phyloP scores from a whole-genome alignment of 805 yeast genomes.

The Citeromyces matritensis region DNA sequence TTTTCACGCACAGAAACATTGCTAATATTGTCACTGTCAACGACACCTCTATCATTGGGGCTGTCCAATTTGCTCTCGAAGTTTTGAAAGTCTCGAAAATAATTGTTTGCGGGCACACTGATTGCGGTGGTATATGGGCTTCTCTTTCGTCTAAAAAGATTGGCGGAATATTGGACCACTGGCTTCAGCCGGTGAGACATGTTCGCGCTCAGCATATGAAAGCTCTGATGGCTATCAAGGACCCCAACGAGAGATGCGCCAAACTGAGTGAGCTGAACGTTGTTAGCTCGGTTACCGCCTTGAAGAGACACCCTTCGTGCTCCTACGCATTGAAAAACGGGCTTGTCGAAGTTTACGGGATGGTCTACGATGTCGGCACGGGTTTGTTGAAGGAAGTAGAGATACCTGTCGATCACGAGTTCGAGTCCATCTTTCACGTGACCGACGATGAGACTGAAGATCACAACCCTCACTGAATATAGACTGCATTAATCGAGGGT shows the following conservation, averaged over 20 bases:
- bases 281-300: slow-evolving; percentile 50
- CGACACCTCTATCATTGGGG: slow-evolving; percentile 64
- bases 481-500: too few species aligned
- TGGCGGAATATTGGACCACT: slow-evolving; percentile 58
- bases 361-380: slow-evolving; percentile 70
- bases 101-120: slow-evolving; percentile 86
- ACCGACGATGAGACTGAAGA: slow-evolving; percentile 7
- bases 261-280: slow-evolving; percentile 67
- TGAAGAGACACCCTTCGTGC: slow-evolving; percentile 54
- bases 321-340: slow-evolving; percentile 45
- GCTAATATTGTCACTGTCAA: slow-evolving; percentile 63
- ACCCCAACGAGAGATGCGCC: slow-evolving; percentile 38
- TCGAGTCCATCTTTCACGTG: slow-evolving; percentile 6
- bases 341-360: slow-evolving; percentile 65
- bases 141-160: slow-evolving; percentile 48
- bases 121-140: slow-evolving; percentile 89
- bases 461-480: too few species aligned
- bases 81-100: slow-evolving; percentile 69
- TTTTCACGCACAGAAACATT: slow-evolving; percentile 78
- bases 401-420: slow-evolving; percentile 8
- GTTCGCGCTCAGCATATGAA: slow-evolving; percentile 45
- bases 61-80: slow-evolving; percentile 78
- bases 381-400: slow-evolving; percentile 37
- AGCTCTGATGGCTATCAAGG: slow-evolving; percentile 30
- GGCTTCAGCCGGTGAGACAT: slow-evolving; percentile 57